Evolutionary conservation across 2,329 filamentous ascomycete genomes (phyloP), one percentile per base, ranked within the genome.

Genomic region (Ophiostoma pallidulum): DNA sequence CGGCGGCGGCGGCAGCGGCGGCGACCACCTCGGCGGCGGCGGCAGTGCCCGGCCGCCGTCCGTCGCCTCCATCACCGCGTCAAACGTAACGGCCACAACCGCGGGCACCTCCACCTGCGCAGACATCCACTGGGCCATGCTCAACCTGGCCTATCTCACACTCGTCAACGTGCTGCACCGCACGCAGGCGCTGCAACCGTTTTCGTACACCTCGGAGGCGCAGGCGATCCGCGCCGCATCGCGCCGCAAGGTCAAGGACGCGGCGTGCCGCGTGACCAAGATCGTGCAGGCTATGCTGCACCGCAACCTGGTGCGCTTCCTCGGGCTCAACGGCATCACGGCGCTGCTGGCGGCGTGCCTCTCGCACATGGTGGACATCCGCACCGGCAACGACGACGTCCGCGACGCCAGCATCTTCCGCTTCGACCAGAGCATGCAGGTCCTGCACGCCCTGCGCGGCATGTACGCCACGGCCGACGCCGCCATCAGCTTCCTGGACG

Each of bases 341-440:
- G 49, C 49, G 1, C 33, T 51, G 6, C 24, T 51, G 19, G 38
- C 45, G 3, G 41, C 49, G 1, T 36, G 35, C 18, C 29, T 48
- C n/a, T 32, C 38, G 16, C 49, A 51, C 33, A 44, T 51, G 45
- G 18, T 48, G 3, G 44, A 51, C 26, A 41, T 45, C 26, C 45
- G 45, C 18, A 28, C 40, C 4, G 28, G 20, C 24, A 31, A 45
- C 41, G 44, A 48, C 4, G 45, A 48, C 4, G 41, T 48, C 4
- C 49, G 49, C 13, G 42, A 45, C 24, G 36, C 37, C 24, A 45
- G 45, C 36, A 44, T 48, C 6, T 39, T 39, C 41, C 45, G 43
- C 12, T 45, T 45, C 28, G 35, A 36, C 9, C 43, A 45, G 35
- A 45, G 28, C 35, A 39, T 45, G 43, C 43, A 45, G 26, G 43